Base-by-base conservation (phyloP, 176 grass and related monocot genomes). In the Lolium perenne region DNA sequence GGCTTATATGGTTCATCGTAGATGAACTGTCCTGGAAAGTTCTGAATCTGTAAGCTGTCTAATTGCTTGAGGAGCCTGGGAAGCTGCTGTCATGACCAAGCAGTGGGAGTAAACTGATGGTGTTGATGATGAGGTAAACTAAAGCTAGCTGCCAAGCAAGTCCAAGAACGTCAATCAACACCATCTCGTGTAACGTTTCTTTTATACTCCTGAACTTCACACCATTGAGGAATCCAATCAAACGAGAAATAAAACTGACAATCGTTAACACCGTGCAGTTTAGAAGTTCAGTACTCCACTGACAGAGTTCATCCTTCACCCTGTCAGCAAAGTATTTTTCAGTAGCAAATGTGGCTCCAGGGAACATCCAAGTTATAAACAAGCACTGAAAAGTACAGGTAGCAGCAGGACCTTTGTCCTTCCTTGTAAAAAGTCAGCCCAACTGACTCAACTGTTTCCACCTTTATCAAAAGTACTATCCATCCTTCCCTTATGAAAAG, bases 371-470 rank as follows among this genome's bases (percentile, higher is more conserved):
- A 13, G 46, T 62, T 61, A 89, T 86, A 90, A 86, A 85, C 57
- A 89, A 85, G 75, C 78, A 8, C 74, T 54, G 60, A 74, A 85
- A 92, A 85, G 90, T 84, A 84, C 53, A 92, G 41, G 71, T 74
- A 77, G 72, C 49, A 86, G 63, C 84, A 94, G 78, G 78, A 91
- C 85, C 87, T 68, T 87, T 92, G 92, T 89, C 80, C 84, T 81
- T 55, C 47, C 83, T 71, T 74, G 6, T n/a, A 68, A 72, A 92
- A 92, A 88, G 93, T 94, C 93, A 90, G 90, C 87, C 88, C 90
- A 95, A 90, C 88, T 9, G 83, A 86, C 80, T 77, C 60, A 90
- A 95, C 82, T 86, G 84, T 80, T 88, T 56, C 74, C 7, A 72
- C 80, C 75, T 85, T 86, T 87, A 86, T 57, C 54, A 85, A 91